Evolutionary conservation across 192 early-diverging fungal species (phyloP).

Genomic region (Entophlyctis luteolus): DNA sequence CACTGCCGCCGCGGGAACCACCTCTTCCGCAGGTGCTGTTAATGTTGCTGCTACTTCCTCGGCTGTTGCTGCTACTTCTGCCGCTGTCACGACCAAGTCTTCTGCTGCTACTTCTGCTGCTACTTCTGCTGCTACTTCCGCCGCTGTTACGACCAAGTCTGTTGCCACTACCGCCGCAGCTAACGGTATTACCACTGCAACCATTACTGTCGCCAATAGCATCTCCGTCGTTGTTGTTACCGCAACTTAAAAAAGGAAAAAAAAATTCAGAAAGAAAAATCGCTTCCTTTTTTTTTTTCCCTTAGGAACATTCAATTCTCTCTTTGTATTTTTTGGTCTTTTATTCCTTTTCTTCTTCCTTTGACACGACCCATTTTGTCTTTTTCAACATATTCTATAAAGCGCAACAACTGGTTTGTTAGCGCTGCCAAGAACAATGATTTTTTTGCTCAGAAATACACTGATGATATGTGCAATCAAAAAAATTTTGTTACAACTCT

Average conservation of each 20-base stretch:
- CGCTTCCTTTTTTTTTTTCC: neutral
- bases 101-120: neutral
- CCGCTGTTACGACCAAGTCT: neutral
- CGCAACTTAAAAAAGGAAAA: neutral
- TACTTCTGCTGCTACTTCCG: neutral
- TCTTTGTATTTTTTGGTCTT: neutral
- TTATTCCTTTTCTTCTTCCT: too few species aligned
- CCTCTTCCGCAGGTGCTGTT: neutral
- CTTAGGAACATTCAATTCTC: neutral
- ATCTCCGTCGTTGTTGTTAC: neutral
- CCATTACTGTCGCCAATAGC: neutral
- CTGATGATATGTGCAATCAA: too few species aligned
- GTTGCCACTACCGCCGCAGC: neutral
- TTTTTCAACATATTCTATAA: too few species aligned
- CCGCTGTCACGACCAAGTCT: neutral
- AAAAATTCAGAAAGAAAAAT: neutral
- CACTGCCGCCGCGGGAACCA: neutral
- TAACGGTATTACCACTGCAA: neutral
- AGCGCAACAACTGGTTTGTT: too few species aligned
- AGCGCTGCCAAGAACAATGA: too few species aligned
- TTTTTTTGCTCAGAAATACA: too few species aligned
- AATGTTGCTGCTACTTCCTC: neutral
- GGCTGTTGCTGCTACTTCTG: neutral
- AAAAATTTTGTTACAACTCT: too few species aligned
- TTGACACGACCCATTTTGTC: too few species aligned